A percentile compares a stretch with the other conserved stretches of the same genome.
phyloP scores from a whole-genome alignment of 2,329 filamentous ascomycete genomes.

The Ceratocystis colombiana region DNA sequence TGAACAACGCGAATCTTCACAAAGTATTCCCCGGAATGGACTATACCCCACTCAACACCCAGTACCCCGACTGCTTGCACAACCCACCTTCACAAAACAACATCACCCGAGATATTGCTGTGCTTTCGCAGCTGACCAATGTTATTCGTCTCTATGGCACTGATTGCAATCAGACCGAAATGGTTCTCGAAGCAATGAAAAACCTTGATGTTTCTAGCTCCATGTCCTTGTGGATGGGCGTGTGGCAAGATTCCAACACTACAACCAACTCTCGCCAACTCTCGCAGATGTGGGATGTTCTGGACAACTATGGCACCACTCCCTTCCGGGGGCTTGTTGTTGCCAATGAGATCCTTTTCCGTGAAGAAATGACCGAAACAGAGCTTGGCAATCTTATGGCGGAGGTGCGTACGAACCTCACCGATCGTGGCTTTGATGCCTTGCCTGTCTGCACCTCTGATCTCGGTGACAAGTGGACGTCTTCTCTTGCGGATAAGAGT shows the following conservation, averaged over 20 bases:
- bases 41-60: slow-evolving; percentile 83
- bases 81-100: slow-evolving; percentile 86
- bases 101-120: slow-evolving; percentile 79
- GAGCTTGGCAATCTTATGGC: slow-evolving; percentile 55
- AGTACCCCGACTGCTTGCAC: slow-evolving; percentile 73
- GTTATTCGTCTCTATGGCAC: slow-evolving; percentile 83
- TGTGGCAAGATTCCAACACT: slow-evolving; percentile 76
- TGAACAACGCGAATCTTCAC: slow-evolving; percentile 74
- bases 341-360: slow-evolving; percentile 69
- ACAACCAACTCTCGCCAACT: slow-evolving; percentile 81
- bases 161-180: slow-evolving; percentile 94
- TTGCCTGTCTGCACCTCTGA: slow-evolving; percentile 81
- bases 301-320: slow-evolving; percentile 55
- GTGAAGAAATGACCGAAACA: slow-evolving; percentile 59
- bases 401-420: slow-evolving; percentile 63
- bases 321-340: slow-evolving; percentile 76
- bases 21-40: slow-evolving; percentile 93
- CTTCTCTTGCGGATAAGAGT: slow-evolving; percentile 55
- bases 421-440: slow-evolving; percentile 47
- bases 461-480: slow-evolving; percentile 77
- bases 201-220: slow-evolving; percentile 57
- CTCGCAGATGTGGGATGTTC: slow-evolving; percentile 69
- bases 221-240: slow-evolving; percentile 87
- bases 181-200: slow-evolving; percentile 76
- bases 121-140: slow-evolving; percentile 83